Base-by-base conservation (phyloP, 805 yeast genomes). In the Kregervanrija delftensis region DNA sequence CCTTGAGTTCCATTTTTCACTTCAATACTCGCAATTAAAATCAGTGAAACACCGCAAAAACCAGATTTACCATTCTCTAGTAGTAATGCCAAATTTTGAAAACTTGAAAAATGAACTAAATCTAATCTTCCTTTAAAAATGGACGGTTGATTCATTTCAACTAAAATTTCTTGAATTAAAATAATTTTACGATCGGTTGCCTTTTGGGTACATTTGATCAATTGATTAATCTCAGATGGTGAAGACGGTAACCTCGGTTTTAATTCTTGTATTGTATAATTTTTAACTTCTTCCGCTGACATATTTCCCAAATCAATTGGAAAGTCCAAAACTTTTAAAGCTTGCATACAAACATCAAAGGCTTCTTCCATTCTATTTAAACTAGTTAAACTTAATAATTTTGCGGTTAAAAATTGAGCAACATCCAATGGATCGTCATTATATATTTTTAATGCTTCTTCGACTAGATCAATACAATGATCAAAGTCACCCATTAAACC, bases 11-110 rank as follows among this genome's bases (percentile, higher is more conserved):
- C 56, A 2, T 53, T 59, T 11, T 51, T 52, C 6, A 60, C 62
- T 15, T 64, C 54, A 14, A 39, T 40, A 40, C 66, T 63, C 4
- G 77, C 76, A 31, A 69, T 50, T 10, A 69, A 61, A 0, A 75
- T 48, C 39, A 73, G 55, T 1, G 72, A 67, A 14, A 67, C 49
- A 1, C 76, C 63, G 38, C 72, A 64, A 14, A 60, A 59, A 1
- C 71, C 60, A 1, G 74, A 61, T 6, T 55, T 49, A 2, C 81
- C 81, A 45, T 66, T 45, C 10, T 61, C 60, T n/a, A 63, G 44
- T 56, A 73, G 62, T 31, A 68, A 53, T 9, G 57, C 44, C 0
- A 73, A 60, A 5, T 66, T 52, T 36, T 65, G 64, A 5, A 62
- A 60, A 5, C 65, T 58, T 8, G 72, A 43, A 5, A 67, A 59